Base-by-base conservation (phyloP, 805 yeast species). In the Candida krabiensis region DNA sequence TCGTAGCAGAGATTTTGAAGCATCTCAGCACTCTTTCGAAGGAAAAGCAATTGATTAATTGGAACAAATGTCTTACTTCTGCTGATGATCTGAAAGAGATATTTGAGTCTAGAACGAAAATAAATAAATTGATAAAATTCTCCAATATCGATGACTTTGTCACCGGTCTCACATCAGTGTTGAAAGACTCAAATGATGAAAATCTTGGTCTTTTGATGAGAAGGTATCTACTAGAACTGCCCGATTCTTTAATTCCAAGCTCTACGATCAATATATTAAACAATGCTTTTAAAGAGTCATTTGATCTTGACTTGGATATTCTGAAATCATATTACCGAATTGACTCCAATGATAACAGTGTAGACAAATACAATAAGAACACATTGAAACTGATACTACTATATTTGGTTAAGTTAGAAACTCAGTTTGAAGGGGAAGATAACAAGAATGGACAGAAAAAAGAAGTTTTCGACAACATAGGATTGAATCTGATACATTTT, bases 141-240 rank as follows among this genome's bases (percentile, higher is more conserved):
- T 16, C 17, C 12, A 28, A 30, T 16, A 11, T 13, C 5, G 35
- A 29, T 4, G 26, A 25, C n/a, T 36, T 44, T 19, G 21, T 29
- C 9, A 5, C 23, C 1, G 28, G 30, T 14, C 19, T 49, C 12
- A 33, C 38, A n/a, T 5, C 6, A 3, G 19, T 42, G 5, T 16
- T 46, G 19, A 18, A 19, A 9, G 23, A 15, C 5, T 13, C 27
- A 7, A 40, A 41, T n/a, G 40, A 36, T 9, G 41, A 35, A 4
- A 35, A 39, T 22, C 35, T 46, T 12, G 51, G 47, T 2, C 24
- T 49, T 11, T 12, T 49, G 9, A n/a, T 49, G 27, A 38, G 53
- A 33, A 26, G 51, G 17, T 49, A 49, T 35, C 21, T 49, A 9
- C 28, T 47, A 17, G 53, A 49, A 35, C 32, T 49, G 13, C 51